These are phyloP conservation scores for Edaphochlamys debaryana DNA, from an alignment of 139 green algal genomes.

Conservation along the genomic window DNA sequence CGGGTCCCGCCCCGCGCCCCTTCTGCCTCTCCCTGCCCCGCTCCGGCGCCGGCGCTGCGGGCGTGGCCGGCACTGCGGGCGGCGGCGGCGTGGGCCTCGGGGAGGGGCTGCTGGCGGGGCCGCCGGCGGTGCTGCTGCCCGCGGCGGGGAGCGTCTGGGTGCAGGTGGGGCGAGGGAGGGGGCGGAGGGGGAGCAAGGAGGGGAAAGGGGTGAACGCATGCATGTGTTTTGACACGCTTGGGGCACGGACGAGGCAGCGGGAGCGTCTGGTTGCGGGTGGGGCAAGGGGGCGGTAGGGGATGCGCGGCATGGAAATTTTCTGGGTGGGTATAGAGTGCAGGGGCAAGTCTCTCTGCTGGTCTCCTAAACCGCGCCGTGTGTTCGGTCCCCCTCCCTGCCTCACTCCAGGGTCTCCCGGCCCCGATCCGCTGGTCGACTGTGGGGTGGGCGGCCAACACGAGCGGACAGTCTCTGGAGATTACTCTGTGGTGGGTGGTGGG, in stretches of 20 bases:
- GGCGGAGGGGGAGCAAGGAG: neutral
- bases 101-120: constrained; percentile 21
- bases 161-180: neutral
- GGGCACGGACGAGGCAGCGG: no score
- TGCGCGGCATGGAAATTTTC: no score
- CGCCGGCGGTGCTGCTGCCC: constrained; percentile 15
- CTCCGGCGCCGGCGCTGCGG: neutral
- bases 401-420: neutral
- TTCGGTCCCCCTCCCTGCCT: no score
- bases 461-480: neutral
- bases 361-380: no score
- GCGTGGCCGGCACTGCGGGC: constrained; percentile 22
- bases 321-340: no score
- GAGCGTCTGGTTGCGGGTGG: no score
- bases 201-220: no score
- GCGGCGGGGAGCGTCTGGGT: constrained; percentile 10
- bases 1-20: neutral
- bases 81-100: constrained; percentile 7
- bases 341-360: no score
- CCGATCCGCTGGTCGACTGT: constrained; percentile 12
- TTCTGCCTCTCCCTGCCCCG: constrained; percentile 5
- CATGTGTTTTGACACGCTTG: no score
- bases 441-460: neutral
- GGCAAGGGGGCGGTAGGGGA: no score
- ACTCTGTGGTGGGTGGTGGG: constrained; percentile 16